Percentiles rank a stretch among this genome's conserved stretches.
These are phyloP conservation scores for Cladophialophora yegresii DNA, from an alignment of 2,329 filamentous ascomycete genomes.

Conservation along the genomic window DNA sequence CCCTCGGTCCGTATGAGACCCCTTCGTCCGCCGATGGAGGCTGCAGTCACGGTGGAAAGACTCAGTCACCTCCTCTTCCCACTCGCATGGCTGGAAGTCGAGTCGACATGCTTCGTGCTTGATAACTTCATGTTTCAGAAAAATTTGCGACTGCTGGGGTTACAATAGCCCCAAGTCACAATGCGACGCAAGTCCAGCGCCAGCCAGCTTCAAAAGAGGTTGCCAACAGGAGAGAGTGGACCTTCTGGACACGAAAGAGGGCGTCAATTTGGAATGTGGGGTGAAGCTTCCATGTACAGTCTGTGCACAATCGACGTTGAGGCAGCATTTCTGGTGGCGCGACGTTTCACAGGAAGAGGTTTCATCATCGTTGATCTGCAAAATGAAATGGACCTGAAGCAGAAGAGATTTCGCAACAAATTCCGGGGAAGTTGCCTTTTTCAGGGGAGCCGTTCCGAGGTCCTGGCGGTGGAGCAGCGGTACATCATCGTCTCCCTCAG, in stretches of 20 bases:
- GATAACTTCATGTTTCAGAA: neutral
- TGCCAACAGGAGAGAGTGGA: constrained; percentile 4
- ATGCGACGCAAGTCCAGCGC: neutral
- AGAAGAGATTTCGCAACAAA: constrained; percentile 1
- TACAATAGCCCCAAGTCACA: neutral
- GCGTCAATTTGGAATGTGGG: constrained; percentile 3
- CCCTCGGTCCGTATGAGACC: neutral
- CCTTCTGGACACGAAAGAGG: neutral
- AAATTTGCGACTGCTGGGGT: neutral
- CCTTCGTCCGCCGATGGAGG: neutral
- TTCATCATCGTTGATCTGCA: neutral
- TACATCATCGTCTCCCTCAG: neutral
- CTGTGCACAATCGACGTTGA: neutral
- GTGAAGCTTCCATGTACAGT: neutral
- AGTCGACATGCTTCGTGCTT: neutral
- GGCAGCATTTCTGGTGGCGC: neutral
- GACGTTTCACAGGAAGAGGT: neutral
- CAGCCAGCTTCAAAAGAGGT: neutral
- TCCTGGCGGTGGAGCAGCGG: neutral
- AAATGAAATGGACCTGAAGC: neutral
- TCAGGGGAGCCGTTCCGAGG: constrained; percentile 12
- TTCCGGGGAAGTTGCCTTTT: constrained; percentile 13
- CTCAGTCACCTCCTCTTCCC: neutral
- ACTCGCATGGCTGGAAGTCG: neutral
- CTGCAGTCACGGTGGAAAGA: neutral